Base-by-base conservation (phyloP, 2,329 filamentous ascomycete species). In the Nigrospora sphaerica region DNA sequence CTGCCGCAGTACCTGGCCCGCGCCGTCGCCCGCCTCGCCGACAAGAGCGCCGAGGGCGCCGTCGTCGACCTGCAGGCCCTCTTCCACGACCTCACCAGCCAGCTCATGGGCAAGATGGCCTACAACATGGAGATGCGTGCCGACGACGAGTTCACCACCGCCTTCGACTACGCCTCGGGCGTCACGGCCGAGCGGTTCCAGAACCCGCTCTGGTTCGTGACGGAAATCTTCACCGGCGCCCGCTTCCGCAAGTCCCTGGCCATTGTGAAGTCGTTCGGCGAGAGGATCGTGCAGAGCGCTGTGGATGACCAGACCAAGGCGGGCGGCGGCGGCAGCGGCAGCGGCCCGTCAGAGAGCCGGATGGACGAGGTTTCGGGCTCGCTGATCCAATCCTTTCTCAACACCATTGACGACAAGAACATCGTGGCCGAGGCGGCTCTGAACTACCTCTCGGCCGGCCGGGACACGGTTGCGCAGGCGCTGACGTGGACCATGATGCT, bases 101-200 rank as follows among this genome's bases (percentile, higher is more conserved):
- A 79, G 48, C 57, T 85, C 19, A 83, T 85, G 76, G 81, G 81
- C n/a, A 73, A 73, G 50, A 81, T 84, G 77, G 81, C 81, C 13
- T 85, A 85, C 54, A 76, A 81, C 57, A 83, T 83, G 78, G 79
- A 85, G 52, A 83, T 85, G 69, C 77, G 79, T 55, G 71, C 77
- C 41, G 70, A 75, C 32, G 77, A 83, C 49, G 72, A 74, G 2
- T 85, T 85, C 58, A 77, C 77, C 4, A 51, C 69, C 43, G 75
- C 79, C 0, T 85, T 85, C 55, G 80, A 85, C 51, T 72, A 76
- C 51, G 80, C 80, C 3, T 84, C 80, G 0, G 79, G 76, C 1
- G 72, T 64, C 10, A 82, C 78, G 0, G 77, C 78, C 3, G 70
- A 78, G 43, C 73, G 81, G 5, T 84, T 85, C 48, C 81, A 85